Conservation (phyloP, 257 asterid species). For the Petunia axillaris region DNA sequence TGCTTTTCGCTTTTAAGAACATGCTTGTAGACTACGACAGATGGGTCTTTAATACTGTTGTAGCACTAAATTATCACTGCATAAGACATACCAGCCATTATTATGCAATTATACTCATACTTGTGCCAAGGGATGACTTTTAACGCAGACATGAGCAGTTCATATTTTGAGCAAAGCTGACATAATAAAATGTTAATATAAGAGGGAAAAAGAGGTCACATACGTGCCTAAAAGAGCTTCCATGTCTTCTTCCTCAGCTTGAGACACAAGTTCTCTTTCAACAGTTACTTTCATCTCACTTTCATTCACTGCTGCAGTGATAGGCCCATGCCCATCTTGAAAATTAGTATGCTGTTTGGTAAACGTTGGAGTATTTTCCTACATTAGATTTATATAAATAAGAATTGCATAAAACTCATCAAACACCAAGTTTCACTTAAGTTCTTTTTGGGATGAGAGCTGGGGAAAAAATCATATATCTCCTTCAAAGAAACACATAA, state of each 20-base stretch:
- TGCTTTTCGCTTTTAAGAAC: not conserved
- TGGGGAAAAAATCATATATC: not conserved
- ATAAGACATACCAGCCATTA: conserved; percentile 4
- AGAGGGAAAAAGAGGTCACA: conserved; percentile 40
- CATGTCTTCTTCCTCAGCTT: conserved; percentile 99
- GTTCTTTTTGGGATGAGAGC: not conserved
- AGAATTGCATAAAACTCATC: conserved; percentile 20
- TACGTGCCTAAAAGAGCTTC: conserved; percentile 99
- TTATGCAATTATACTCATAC: conserved; percentile 5
- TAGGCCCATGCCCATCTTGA: conserved; percentile 67
- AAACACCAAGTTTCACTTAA: conserved; percentile 4
- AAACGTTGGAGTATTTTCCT: conserved; percentile 77
- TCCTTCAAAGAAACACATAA: not conserved
- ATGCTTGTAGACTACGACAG: not conserved
- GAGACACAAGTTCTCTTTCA: conserved; percentile 96
- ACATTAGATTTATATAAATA: conserved; percentile 29
- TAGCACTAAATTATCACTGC: not conserved
- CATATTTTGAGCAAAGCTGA: conserved; percentile 6
- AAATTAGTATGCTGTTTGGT: conserved; percentile 59
- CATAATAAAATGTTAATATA: not conserved
- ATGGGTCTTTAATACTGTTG: conserved; percentile 1
- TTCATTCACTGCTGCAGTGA: conserved; percentile 42
- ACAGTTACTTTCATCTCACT: conserved; percentile 86
- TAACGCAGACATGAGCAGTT: not conserved
- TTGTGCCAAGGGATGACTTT: conserved; percentile 5